Base-by-base conservation (phyloP, 352 stramenopile genomes). In the Phytophthora sojae region DNA sequence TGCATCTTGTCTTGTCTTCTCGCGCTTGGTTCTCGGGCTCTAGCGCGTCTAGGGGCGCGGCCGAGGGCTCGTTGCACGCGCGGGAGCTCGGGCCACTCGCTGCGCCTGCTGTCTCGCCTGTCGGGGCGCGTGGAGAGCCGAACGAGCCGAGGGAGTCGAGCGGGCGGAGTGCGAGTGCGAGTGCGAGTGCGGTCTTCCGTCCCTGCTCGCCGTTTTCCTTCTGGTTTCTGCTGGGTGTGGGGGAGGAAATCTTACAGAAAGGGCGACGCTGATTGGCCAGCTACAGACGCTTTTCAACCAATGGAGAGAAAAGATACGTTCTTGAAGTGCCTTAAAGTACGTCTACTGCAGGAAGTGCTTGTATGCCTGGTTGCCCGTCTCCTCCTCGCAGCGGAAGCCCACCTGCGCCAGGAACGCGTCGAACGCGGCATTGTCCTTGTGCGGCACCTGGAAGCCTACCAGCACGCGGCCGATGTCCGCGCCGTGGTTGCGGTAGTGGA, bases 401-500 rank as follows among this genome's bases (percentile, higher is more conserved):
- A 97, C 70, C 55, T 90, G 69, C 19, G 75, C 29, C 44, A 97
- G 65, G 67, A 96, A 97, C 26, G 71, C 59, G 7, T 70, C 32
- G 65, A 96, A 96, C 6, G 77, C 71, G 3, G 56, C 76, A 32
- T 90, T 72, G n/a, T 95, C 82, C 7, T 56, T 61, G 0, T 76
- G 61, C 4, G 86, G 79, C 12, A 99, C 96, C 76, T 99, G 96
- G 73, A 99, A 96, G 4, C 95, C 98, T 0, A 99, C 97, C 7
- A 99, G 80, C 26, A 99, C 97, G 49, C 97, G 89, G 37, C 98
- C 98, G 76, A 99, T 98, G 71, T 99, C 97, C 73, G 97, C 96
- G 58, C 97, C 98, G 72, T 99, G 97, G 79, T 99, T 99, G 64
- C 98, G 87, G 72, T 99, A 99, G 79, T 99, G 98, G 79, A 99